A percentile compares a stretch with the other conserved stretches of the same genome.
Evolutionary conservation across 768 basidiomycete genomes (phyloP).

Genomic region (Mycena crocata): DNA sequence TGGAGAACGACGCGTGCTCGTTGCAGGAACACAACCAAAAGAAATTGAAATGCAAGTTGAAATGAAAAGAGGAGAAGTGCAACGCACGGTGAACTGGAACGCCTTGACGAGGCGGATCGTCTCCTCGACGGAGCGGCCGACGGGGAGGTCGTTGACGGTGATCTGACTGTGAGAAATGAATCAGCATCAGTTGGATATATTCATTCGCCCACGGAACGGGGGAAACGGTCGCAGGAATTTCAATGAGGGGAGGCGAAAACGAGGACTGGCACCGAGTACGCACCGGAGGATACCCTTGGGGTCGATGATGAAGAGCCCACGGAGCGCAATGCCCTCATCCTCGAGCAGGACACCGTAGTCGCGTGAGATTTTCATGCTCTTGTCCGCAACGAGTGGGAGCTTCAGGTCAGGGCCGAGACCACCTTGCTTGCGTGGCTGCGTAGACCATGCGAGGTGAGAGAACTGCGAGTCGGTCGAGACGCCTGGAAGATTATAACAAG

Average conservation of each 20-base stretch:
- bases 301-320: constrained; percentile 89
- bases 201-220: no score
- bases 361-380: constrained; percentile 80
- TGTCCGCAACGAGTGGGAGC: constrained; percentile 86
- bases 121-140: constrained; percentile 96
- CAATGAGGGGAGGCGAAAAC: no score
- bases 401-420: constrained; percentile 91
- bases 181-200: neutral
- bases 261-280: no score
- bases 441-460: constrained; percentile 90
- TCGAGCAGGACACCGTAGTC: constrained; percentile 92
- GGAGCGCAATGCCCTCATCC: constrained; percentile 88
- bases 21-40: no score
- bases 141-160: constrained; percentile 92
- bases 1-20: no score
- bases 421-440: constrained; percentile 84
- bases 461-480: constrained; percentile 93
- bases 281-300: constrained; percentile 82
- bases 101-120: constrained; percentile 92
- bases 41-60: no score
- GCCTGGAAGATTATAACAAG: constrained; percentile 45
- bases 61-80: constrained; percentile 8
- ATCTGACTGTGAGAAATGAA: constrained; percentile 68
- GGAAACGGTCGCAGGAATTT: no score
- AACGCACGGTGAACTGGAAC: constrained; percentile 87